Evolutionary conservation across 331 rosid species (phyloP), one percentile per base, ranked within the genome.

Genomic region (Saraca asoca): DNA sequence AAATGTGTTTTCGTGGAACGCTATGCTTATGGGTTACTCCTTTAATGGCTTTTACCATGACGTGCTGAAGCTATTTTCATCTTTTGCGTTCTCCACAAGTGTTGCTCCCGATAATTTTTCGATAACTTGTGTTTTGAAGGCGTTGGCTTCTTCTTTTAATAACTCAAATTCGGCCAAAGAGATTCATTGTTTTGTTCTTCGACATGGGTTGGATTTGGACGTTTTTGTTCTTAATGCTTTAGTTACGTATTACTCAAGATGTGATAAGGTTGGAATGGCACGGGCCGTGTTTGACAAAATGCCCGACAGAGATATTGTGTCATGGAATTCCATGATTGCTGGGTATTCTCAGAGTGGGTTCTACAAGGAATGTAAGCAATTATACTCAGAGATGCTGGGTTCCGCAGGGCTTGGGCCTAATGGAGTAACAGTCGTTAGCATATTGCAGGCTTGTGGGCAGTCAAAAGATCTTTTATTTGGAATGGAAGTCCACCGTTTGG

Each of bases 371-470:
- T 90, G 96, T 58, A 93, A 87, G 75, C 70, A 71, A 33, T 55
- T 90, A 51, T 88, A 78, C 43, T 59, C 69, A 78, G 81, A 77
- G 80, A 81, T 93, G 92, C 33, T 78, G 51, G 55, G 58, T 19
- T 69, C 41, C 14, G 58, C 17, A 9, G 78, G 78, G 48, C 63
- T 82, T 72, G 51, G 37, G 37, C 97, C 96, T 9, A 50, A 90
- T 64, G 82, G 54, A 7, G 78, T 86, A 53, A 88, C 98, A 0
- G 6, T 70, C 0, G 86, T 85, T 45, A 85, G 95, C 33, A 80
- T 90, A 54, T 73, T 90, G 85, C 98, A 93, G 76, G 92, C 97
- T 1, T 88, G 98, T 86, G 87, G 89, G 10, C 95, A 93, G 73
- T 87, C 89, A 0, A 81, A 68, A 20, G 96, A 93, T 81, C 90